These are phyloP conservation scores for Purshia tridentata DNA, from an alignment of 306 rosid species.

Conservation along the genomic window DNA sequence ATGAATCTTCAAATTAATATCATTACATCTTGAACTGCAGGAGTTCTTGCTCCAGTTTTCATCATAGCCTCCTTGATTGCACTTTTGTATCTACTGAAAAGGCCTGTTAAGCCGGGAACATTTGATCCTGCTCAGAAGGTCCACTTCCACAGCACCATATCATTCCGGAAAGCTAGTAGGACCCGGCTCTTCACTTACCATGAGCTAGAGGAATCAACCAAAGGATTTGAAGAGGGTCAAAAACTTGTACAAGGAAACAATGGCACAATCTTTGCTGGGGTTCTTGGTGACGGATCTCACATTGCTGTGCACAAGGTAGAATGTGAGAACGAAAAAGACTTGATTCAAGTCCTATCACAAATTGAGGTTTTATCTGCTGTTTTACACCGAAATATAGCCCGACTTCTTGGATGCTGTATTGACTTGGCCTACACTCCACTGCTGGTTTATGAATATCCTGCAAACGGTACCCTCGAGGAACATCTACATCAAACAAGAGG, in stretches of 20 bases:
- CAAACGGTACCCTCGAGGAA: slow-evolving; percentile 72
- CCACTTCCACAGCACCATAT: slow-evolving; percentile 46
- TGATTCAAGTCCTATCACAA: slow-evolving; percentile 60
- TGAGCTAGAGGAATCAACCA: slow-evolving; percentile 78
- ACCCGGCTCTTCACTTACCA: slow-evolving; percentile 59
- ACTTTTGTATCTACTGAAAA: slow-evolving; percentile 56
- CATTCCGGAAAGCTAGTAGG: slow-evolving; percentile 60
- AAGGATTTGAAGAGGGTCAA: slow-evolving; percentile 50
- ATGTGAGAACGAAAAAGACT: slow-evolving; percentile 63
- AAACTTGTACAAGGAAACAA: slow-evolving; percentile 52
- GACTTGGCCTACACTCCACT: slow-evolving; percentile 55
- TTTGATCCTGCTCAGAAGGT: slow-evolving; percentile 43
- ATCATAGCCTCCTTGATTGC: slow-evolving; percentile 61
- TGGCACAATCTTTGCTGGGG: slow-evolving; percentile 64
- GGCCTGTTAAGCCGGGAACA: slow-evolving; percentile 44
- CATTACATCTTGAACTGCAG: slow-evolving; percentile 46
- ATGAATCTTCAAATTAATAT: slow-evolving; percentile 14
- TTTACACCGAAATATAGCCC: slow-evolving; percentile 58
- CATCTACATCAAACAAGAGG: slow-evolving; percentile 58
- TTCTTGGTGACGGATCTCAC: slow-evolving; percentile 69
- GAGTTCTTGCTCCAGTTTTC: slow-evolving; percentile 71
- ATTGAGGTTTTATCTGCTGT: slow-evolving; percentile 60
- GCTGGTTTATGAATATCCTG: slow-evolving; percentile 71
- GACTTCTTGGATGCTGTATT: slow-evolving; percentile 75
- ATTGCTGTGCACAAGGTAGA: slow-evolving; percentile 68